Conservation (phyloP, 768 basidiomycete species). For the Auriscalpium orientale region DNA sequence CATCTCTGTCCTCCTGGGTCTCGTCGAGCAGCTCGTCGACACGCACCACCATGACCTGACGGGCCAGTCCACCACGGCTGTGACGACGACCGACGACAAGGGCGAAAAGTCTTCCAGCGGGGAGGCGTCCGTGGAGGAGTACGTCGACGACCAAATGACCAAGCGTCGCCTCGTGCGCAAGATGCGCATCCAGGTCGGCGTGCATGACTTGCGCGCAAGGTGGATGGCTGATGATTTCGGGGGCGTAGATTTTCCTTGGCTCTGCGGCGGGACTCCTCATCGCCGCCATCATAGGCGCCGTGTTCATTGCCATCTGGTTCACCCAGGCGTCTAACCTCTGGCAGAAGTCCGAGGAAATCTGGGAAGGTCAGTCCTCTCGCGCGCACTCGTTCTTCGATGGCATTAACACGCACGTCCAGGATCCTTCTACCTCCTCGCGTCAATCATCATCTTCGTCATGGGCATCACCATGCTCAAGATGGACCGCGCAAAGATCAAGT, state of each 20-base stretch:
- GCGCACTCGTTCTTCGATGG: neutral
- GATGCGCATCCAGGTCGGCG: slow-evolving; percentile 56
- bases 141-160: slow-evolving; percentile 14
- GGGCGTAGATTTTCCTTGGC: slow-evolving; percentile 64
- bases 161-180: slow-evolving; percentile 48
- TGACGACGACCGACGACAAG: neutral
- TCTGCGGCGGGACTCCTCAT: slow-evolving; percentile 67
- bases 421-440: slow-evolving; percentile 61
- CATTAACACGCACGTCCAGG: slow-evolving; percentile 31
- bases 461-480: slow-evolving; percentile 92
- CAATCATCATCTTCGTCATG: slow-evolving; percentile 87
- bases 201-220: neutral
- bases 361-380: slow-evolving; percentile 66
- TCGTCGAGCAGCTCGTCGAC: slow-evolving; percentile 77
- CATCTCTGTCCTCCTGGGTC: slow-evolving; percentile 82
- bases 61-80: neutral
- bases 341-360: slow-evolving; percentile 76
- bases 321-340: slow-evolving; percentile 83
- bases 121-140: neutral
- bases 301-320: slow-evolving; percentile 94
- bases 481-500: slow-evolving; percentile 90
- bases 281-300: slow-evolving; percentile 78
- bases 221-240: neutral
- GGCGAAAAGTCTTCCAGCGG: slow-evolving; percentile 2
- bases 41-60: neutral